Percentiles rank a stretch among this genome's conserved stretches.
Evolutionary conservation across 306 rosid species (phyloP).

Genomic region (Vigna angularis): DNA sequence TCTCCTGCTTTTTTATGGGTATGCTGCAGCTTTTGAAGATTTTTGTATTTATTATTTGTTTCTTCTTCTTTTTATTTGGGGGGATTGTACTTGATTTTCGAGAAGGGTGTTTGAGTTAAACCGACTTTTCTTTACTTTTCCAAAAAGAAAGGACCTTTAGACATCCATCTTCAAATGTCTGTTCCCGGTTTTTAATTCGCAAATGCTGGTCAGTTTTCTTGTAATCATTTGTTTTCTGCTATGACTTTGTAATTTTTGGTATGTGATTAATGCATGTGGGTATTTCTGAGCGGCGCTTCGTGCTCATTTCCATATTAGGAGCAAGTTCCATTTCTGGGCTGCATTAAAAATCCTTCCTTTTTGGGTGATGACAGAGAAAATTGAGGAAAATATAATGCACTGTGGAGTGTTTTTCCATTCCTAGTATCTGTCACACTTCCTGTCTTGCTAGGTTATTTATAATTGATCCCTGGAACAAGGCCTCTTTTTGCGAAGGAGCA

Average conservation of each 20-base stretch:
- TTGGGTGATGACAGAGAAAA: constrained; percentile 37
- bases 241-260: neutral
- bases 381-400: constrained; percentile 20
- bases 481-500: constrained; percentile 7
- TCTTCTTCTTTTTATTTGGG: neutral
- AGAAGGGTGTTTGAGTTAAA: neutral
- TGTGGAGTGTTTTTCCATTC: constrained; percentile 5
- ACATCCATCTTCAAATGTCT: constrained; percentile 26
- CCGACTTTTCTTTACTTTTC: neutral
- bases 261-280: constrained; percentile 13
- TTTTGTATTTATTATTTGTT: neutral
- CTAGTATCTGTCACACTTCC: neutral
- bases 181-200: neutral
- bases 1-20: constrained; percentile 43
- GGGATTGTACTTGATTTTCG: neutral
- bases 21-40: constrained; percentile 31
- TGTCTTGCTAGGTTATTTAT: constrained; percentile 22
- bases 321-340: neutral
- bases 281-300: neutral
- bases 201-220: neutral
- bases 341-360: constrained; percentile 45
- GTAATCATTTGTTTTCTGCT: constrained; percentile 13
- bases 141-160: constrained; percentile 10
- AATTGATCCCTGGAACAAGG: constrained; percentile 11
- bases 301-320: constrained; percentile 17